phyloP scores from a whole-genome alignment of 805 yeast genomes.

The Hermanozyma aechmeae region DNA sequence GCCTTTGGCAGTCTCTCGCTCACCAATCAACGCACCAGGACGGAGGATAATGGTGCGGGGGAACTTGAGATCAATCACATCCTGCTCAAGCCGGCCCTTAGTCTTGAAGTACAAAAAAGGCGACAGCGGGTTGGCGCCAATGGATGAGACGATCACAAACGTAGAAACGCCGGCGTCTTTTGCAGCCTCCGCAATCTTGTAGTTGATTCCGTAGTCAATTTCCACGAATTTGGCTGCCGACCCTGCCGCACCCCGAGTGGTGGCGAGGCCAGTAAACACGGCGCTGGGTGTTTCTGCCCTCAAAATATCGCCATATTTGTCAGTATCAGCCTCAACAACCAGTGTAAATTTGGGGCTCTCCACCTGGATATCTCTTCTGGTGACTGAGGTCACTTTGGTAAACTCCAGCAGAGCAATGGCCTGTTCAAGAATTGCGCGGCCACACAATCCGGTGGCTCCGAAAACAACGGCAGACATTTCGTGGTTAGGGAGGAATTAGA shows the following conservation, averaged over 20 bases:
- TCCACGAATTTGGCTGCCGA: constrained; percentile 56
- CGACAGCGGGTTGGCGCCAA: constrained; percentile 54
- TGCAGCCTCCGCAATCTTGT: constrained; percentile 64
- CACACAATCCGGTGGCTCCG: constrained; percentile 80
- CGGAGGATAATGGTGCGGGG: constrained; percentile 65
- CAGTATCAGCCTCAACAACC: constrained; percentile 36
- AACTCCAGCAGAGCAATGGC: constrained; percentile 29
- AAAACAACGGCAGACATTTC: constrained; percentile 18
- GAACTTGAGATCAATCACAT: constrained; percentile 51
- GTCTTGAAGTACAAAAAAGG: constrained; percentile 51
- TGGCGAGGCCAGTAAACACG: constrained; percentile 9
- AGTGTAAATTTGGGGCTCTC: constrained; percentile 22
- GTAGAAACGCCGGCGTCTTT: constrained; percentile 59
- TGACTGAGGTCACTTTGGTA: constrained; percentile 35
- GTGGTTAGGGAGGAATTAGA: constrained; percentile 1
- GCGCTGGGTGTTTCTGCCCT: constrained; percentile 6
- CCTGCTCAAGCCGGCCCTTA: constrained; percentile 74
- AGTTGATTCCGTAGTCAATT: constrained; percentile 69
- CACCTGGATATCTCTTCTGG: constrained; percentile 37
- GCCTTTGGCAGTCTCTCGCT: constrained; percentile 38
- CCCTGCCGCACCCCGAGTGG: constrained; percentile 37
- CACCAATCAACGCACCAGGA: constrained; percentile 71
- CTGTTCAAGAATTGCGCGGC: constrained; percentile 42
- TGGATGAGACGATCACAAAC: constrained; percentile 56
- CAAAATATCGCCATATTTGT: constrained; percentile 37